These are phyloP conservation scores for Xylogone sp. DNA, from an alignment of 2,329 filamentous ascomycete species.

Conservation along the genomic window DNA sequence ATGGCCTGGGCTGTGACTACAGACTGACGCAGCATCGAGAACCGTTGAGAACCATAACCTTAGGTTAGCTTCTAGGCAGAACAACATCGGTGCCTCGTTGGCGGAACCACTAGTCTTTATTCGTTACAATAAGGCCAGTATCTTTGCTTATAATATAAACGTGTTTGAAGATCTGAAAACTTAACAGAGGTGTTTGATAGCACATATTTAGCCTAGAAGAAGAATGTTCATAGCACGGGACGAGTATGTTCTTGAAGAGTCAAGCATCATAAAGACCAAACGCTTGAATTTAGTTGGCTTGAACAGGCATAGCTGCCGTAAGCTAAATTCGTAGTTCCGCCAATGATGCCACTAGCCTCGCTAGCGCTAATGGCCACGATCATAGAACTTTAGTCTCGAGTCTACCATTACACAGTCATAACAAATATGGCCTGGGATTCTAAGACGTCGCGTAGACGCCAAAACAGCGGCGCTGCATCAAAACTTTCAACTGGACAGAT, in stretches of 20 bases:
- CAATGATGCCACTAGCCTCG: background rate
- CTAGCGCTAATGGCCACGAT: background rate
- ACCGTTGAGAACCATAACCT: background rate
- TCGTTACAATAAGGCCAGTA: no score
- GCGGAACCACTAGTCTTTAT: background rate
- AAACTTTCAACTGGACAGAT: slow-evolving; percentile 5
- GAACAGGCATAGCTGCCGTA: background rate
- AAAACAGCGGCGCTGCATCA: slow-evolving; percentile 20
- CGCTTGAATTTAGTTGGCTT: no score
- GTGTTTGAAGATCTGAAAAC: no score
- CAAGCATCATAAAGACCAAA: no score
- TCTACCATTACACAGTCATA: background rate
- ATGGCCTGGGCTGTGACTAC: background rate
- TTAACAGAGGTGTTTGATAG: no score
- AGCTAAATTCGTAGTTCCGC: background rate
- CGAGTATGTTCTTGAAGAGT: no score
- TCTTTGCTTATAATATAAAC: no score
- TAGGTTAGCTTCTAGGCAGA: background rate
- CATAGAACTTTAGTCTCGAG: background rate
- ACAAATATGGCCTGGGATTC: slow-evolving; percentile 27
- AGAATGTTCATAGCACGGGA: no score
- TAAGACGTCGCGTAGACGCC: slow-evolving; percentile 18
- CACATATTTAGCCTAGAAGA: no score
- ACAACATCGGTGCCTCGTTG: background rate
- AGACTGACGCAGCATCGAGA: background rate